Percentiles rank a stretch among this genome's conserved stretches.
phyloP scores from a whole-genome alignment of 2,329 filamentous ascomycete genomes.

The Exutisphaerella laricina region DNA sequence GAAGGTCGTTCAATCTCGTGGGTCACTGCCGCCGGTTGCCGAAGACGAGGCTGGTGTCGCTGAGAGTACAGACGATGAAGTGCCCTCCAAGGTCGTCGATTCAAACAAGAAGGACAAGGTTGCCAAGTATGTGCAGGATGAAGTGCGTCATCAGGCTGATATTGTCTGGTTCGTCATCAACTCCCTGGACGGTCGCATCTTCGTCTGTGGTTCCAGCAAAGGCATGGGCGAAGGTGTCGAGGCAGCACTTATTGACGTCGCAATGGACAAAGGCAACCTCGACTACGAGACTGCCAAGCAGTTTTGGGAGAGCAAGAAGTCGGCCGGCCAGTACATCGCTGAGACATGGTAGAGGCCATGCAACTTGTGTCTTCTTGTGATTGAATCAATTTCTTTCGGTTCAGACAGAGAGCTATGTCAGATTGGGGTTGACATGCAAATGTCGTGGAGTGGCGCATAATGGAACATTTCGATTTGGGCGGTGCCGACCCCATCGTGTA shows the following conservation, averaged over 20 bases:
- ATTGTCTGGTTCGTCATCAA: slow-evolving; percentile 99
- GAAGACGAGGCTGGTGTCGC: slow-evolving; percentile 27
- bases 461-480: too few species aligned
- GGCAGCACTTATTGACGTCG: slow-evolving; percentile 77
- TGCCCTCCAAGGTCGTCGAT: slow-evolving; percentile 61
- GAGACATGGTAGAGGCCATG: slow-evolving; percentile 44
- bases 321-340: slow-evolving; percentile 91
- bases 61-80: slow-evolving; percentile 41
- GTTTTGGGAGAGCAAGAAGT: slow-evolving; percentile 90
- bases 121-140: slow-evolving; percentile 91
- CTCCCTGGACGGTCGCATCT: slow-evolving; percentile 87
- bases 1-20: slow-evolving; percentile 46
- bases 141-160: slow-evolving; percentile 84
- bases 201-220: slow-evolving; percentile 91
- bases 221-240: slow-evolving; percentile 98
- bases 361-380: too few species aligned
- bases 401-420: too few species aligned
- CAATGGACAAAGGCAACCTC: slow-evolving; percentile 86
- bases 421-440: too few species aligned
- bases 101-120: slow-evolving; percentile 56
- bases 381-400: too few species aligned
- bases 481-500: too few species aligned
- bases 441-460: too few species aligned
- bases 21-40: slow-evolving; percentile 25
- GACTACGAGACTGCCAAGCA: slow-evolving; percentile 72